These are phyloP conservation scores for Sphagnurus paluster DNA, from an alignment of 1,284 basidiomycete species.

Conservation along the genomic window DNA sequence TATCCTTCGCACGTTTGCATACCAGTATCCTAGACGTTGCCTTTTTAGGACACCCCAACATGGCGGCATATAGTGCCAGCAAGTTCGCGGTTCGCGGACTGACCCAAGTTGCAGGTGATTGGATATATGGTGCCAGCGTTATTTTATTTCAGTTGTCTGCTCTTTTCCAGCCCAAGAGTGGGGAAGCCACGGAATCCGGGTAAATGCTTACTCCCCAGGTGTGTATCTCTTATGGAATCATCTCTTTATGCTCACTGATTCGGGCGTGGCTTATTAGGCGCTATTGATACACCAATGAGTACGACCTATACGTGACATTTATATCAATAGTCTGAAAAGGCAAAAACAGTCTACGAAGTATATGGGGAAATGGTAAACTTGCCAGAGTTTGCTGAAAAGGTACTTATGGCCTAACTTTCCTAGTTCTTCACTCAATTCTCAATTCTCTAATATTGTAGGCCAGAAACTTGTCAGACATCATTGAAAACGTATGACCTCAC, in stretches of 20 bases:
- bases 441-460: neutral
- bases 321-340: no score
- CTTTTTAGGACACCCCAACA: slow-evolving; percentile 6
- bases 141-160: no score
- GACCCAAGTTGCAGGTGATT: slow-evolving; percentile 29
- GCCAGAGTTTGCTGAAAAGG: no score
- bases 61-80: slow-evolving; percentile 15
- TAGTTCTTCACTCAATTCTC: neutral
- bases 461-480: no score
- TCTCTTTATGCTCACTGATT: no score
- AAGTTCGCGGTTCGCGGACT: slow-evolving; percentile 28
- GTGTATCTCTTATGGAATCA: neutral
- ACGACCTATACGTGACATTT: no score
- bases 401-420: slow-evolving; percentile 1
- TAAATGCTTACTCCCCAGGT: slow-evolving; percentile 33
- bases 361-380: no score
- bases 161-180: slow-evolving; percentile 30
- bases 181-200: slow-evolving; percentile 29
- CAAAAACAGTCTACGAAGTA: no score
- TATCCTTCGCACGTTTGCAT: neutral
- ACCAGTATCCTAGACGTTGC: neutral
- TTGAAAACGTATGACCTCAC: no score
- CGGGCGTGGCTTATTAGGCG: neutral
- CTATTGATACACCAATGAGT: slow-evolving; percentile 18
- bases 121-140: no score